Percentiles rank a stretch among this genome's conserved stretches.
Conservation (phyloP, 2,329 filamentous ascomycete species). For the Aspergillus thermomutatus region DNA sequence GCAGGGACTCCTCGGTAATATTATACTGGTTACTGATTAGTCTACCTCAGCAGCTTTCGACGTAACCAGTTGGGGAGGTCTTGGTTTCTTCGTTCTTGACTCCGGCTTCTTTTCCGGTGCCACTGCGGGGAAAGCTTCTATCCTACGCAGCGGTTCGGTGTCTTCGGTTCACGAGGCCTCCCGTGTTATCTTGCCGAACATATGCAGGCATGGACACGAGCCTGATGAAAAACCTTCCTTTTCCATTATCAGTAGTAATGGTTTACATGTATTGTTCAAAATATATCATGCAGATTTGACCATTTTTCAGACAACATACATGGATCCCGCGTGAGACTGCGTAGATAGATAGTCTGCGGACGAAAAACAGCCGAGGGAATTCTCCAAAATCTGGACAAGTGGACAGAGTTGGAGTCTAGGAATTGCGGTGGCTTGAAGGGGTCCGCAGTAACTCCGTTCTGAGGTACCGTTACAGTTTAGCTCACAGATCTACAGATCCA, state of each 20-base stretch:
- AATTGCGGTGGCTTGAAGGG: not conserved
- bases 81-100: not conserved
- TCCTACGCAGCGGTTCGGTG: not conserved
- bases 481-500: not conserved
- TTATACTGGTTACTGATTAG: not conserved
- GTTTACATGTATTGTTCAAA: not conserved
- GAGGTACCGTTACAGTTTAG: not conserved
- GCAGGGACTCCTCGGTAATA: not conserved
- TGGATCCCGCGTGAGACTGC: not conserved
- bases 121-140: not conserved
- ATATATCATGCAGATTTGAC: not conserved
- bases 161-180: not conserved
- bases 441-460: not conserved
- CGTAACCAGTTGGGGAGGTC: not conserved
- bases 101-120: not conserved
- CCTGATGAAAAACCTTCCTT: not conserved
- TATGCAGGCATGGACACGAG: not conserved
- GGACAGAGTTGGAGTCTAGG: not conserved
- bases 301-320: not conserved
- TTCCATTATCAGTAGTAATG: not conserved
- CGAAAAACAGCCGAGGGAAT: not conserved
- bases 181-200: not conserved
- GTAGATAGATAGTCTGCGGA: not conserved
- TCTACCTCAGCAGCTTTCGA: not conserved
- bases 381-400: not conserved